phyloP scores from a whole-genome alignment of 164 flowering plant species.

The Dillenia suffruticosa region DNA sequence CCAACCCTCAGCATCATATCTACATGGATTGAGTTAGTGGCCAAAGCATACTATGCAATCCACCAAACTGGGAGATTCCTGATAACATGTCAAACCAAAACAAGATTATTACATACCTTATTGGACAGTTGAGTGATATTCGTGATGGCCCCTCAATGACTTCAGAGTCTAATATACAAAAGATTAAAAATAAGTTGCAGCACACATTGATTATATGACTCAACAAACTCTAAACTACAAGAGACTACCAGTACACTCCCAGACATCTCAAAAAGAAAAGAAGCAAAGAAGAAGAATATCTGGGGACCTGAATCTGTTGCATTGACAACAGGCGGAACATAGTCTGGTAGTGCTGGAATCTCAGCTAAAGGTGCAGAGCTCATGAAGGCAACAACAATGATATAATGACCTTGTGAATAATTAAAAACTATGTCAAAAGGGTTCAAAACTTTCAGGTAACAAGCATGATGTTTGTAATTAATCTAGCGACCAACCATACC shows the following conservation, averaged over 20 bases:
- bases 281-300: background rate
- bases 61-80: too few species aligned
- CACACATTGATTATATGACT: too few species aligned
- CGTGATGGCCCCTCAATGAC: slow-evolving; percentile 82
- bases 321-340: slow-evolving; percentile 41
- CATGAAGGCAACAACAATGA: slow-evolving; percentile 60
- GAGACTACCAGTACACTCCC: too few species aligned
- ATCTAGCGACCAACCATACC: slow-evolving; percentile 33
- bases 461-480: slow-evolving; percentile 1
- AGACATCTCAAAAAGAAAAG: too few species aligned
- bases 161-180: slow-evolving; percentile 53
- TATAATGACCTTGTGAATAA: slow-evolving; percentile 50
- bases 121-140: slow-evolving; percentile 86
- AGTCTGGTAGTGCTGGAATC: slow-evolving; percentile 42
- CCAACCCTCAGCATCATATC: too few species aligned
- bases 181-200: slow-evolving; percentile 1
- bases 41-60: too few species aligned
- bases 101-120: slow-evolving; percentile 50
- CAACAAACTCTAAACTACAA: too few species aligned
- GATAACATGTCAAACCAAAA: too few species aligned
- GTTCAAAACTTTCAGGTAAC: background rate
- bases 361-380: slow-evolving; percentile 29
- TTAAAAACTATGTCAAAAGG: slow-evolving; percentile 9
- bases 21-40: too few species aligned
- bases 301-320: slow-evolving; percentile 49